Evolutionary conservation across 306 rosid species (phyloP), one percentile per base, ranked within the genome.

Genomic region (Prunus kanzakura): DNA sequence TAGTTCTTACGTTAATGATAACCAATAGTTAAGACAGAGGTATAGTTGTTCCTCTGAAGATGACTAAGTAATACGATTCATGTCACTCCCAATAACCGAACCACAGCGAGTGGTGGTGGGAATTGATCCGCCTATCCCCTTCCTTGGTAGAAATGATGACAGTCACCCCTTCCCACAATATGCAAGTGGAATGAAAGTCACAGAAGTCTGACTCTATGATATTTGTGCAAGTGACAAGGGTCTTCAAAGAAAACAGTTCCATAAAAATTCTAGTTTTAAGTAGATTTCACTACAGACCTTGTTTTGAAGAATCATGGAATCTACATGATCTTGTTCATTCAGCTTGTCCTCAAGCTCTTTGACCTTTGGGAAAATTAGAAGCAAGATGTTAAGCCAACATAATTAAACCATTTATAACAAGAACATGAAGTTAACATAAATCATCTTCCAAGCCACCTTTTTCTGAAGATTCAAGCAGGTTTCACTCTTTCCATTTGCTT

Each of bases 341-440:
- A 64, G 52, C 52, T 75, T 75, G 64, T 75, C 38, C 79, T 75
- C 79, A 35, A 75, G 72, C 55, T 75, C 72, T 54, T 38, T 75
- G 62, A 75, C 79, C 79, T 75, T 71, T 15, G 9, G n/a, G 64
- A 25, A 65, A 29, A 75, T 18, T 46, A 46, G 25, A 66, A 71
- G 38, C 51, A 14, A 55, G 41, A 65, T 30, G 78, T 79, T 60
- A 79, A 38, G 74, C 63, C 6, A 64, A 66, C 45, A 65, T 18
- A 29, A 32, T 27, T 46, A 15, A 3, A 35, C 56, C 2, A 22
- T 68, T 56, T n/a, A 51, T 6, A 12, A n/a, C 22, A 51, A 8
- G 46, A 45, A 62, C 38, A 62, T 16, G 10, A 35, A 51, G 20
- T 14, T 13, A 65, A 64, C 38, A 15, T 64, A 38, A 75, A 64